Conservation (phyloP, 306 rosid species). For the Castanea mollissima region DNA sequence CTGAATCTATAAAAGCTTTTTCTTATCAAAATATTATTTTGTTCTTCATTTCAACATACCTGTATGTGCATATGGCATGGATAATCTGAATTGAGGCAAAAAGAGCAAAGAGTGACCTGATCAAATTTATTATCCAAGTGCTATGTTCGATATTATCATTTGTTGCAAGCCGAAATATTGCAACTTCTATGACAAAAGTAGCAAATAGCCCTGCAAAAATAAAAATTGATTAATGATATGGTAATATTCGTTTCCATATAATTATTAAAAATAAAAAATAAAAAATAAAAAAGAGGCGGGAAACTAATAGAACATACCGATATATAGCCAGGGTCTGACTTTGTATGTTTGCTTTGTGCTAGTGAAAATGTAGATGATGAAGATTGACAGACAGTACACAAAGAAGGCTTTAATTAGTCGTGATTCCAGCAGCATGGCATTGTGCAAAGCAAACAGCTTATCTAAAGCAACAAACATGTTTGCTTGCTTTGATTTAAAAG, state of each 20-base stretch:
- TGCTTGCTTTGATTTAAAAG: no score
- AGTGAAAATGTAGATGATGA: conserved; percentile 76
- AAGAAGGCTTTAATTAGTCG: conserved; percentile 23
- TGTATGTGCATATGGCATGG: conserved; percentile 69
- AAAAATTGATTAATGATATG: background rate
- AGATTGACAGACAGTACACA: conserved; percentile 48
- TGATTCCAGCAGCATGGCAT: no score
- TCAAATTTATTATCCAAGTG: conserved; percentile 47
- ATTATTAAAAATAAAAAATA: no score
- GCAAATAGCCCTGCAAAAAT: conserved; percentile 56
- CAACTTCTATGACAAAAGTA: conserved; percentile 48
- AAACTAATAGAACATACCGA: conserved; percentile 35
- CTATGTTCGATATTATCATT: conserved; percentile 42
- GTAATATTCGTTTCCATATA: background rate
- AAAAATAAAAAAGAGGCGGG: background rate
- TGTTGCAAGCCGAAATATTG: conserved; percentile 35
- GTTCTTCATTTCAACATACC: conserved; percentile 31
- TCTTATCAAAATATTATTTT: background rate
- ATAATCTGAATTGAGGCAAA: conserved; percentile 45
- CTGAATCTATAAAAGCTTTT: background rate
- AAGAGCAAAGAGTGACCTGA: conserved; percentile 40
- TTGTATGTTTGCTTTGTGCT: conserved; percentile 81
- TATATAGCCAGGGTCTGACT: conserved; percentile 66
- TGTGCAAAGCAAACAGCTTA: no score
- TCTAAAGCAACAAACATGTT: no score